Evolutionary conservation across 441 rosid species (phyloP), one percentile per base, ranked within the genome.

Genomic region (Theobroma grandiflorum): DNA sequence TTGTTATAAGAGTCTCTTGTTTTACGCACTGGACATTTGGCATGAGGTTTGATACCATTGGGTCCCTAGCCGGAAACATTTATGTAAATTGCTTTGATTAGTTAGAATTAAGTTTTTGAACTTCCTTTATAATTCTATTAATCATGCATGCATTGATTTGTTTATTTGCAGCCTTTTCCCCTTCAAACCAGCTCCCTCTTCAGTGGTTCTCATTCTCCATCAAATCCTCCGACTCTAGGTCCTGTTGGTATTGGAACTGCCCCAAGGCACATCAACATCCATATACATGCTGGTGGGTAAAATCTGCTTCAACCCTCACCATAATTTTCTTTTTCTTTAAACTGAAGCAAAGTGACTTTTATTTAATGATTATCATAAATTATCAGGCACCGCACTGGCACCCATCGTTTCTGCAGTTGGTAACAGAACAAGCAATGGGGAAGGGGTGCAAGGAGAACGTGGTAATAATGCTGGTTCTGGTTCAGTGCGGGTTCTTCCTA

Each of bases 261-360:
- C 58, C 91, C 91, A 58, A 90, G 99, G 88, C 85, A 93, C 80
- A 78, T 97, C 77, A 97, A 97, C 87, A 97, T 97, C 59, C 99
- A 95, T 84, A 95, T 97, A 86, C 99, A 92, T 87, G 98, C 99
- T 72, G 99, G 99, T 97, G 74, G 83, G 94, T 76, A 71, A 74
- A 82, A 64, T 82, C 84, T 79, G 40, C 37, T 62, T 71, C 45
- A 57, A 61, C 18, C 8, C 31, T 50, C 12, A 14, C 26, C 43
- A 55, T 22, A 55, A n/a, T 62, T 63, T 26, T 57, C 49, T 15
- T 78, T 73, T 53, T 6, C 33, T 70, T 47, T 35, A 26, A 57
- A 42, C 40, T 74, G 77, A 58, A 58, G 64, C 6, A 1, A 55
- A 53, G 67, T 74, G 52, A 12, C 38, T 20, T n/a, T 15, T 57